Base-by-base conservation (phyloP, 108 stramenopile species). In the Cyclostephanos tholiformis region DNA sequence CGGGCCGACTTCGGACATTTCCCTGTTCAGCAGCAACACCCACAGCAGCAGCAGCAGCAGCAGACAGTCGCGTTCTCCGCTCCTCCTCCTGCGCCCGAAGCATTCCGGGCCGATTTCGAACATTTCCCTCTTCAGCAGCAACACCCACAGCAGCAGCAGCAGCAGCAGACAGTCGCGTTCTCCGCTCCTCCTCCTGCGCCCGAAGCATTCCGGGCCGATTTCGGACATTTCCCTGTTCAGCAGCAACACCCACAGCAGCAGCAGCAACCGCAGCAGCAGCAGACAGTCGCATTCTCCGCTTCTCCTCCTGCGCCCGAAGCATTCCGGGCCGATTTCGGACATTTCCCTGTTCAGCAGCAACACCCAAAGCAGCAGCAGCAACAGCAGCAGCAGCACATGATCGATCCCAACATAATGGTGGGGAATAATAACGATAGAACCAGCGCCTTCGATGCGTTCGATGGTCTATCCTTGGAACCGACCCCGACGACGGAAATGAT, bases 401-500 rank as follows among this genome's bases (percentile, higher is more conserved):
- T 4, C 32, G 32, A 32, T 32, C 3, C 32, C 32, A 32, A 32
- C 32, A 32, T 4, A 60, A 71, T 58, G 69, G 25, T 30, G 57
- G 57, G 16, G 59, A 35, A 36, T 32, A 19, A 60, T 38, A 43
- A 43, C 56, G 64, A 67, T 50, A 82, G 67, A 63, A 67, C 67
- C 38, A 63, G 53, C 57, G 86, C 79, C 12, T 87, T 87, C 52
- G 82, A 72, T 80, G 84, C 82, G 32, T 87, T 87, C 73, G 84
- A 83, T 65, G 58, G 67, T 35, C 80, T 85, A 7, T 69, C 80
- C 49, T 38, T 76, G 72, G 75, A 71, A 70, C 75, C 86, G 16
- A 49, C 86, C 63, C 48, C 65, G 27, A 72, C 49, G 8, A 32
- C 32, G 3, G 32, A 32, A 4, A 19, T 41, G 10, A 62, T 8